These are phyloP conservation scores for Russula brevipes DNA, from an alignment of 768 basidiomycete genomes.

Conservation along the genomic window DNA sequence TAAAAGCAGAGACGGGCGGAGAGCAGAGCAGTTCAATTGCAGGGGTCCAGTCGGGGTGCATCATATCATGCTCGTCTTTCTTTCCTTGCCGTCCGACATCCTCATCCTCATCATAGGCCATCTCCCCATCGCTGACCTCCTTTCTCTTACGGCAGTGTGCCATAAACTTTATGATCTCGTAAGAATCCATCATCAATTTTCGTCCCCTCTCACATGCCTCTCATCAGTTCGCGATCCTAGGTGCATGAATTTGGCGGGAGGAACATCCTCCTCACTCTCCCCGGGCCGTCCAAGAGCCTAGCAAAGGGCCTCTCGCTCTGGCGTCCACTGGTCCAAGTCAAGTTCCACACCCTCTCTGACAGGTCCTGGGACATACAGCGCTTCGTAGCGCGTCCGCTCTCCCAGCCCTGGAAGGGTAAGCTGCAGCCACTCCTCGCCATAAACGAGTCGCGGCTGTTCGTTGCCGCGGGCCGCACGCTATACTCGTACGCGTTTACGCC, in stretches of 20 bases:
- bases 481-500: conserved; percentile 27
- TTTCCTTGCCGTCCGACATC: conserved; percentile 19
- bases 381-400: conserved; percentile 27
- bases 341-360: conserved; percentile 25
- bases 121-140: conserved; percentile 21
- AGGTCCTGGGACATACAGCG: conserved; percentile 23
- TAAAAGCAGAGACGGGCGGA: background rate
- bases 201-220: background rate
- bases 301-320: conserved; percentile 13
- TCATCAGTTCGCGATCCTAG: conserved; percentile 5
- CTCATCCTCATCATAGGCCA: conserved; percentile 22
- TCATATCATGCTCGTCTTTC: background rate
- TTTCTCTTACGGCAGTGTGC: conserved; percentile 14
- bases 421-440: conserved; percentile 29
- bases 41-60: too few relatives aligned
- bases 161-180: conserved; percentile 15
- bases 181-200: background rate
- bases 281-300: conserved; percentile 19
- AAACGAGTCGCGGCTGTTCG: conserved; percentile 27
- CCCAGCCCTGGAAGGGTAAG: conserved; percentile 27
- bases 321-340: conserved; percentile 22
- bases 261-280: conserved; percentile 11
- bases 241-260: conserved; percentile 22
- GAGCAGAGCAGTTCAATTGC: background rate
- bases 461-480: conserved; percentile 28